These are phyloP conservation scores for Discostella stelligeroides DNA, from an alignment of 108 stramenopile genomes.

Conservation along the genomic window DNA sequence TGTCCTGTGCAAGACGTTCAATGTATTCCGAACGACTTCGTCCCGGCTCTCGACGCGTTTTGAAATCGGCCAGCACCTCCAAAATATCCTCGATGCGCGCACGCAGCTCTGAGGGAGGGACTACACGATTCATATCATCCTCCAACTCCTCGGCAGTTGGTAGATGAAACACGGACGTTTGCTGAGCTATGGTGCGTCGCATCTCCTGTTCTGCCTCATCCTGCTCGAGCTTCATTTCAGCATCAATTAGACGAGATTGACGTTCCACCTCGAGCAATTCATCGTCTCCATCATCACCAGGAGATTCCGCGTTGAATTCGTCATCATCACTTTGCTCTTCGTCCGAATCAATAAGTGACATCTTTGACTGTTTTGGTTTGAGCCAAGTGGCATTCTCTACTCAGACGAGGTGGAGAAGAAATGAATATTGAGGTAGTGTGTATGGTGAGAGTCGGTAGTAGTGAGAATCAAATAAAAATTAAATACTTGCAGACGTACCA, in stretches of 20 bases:
- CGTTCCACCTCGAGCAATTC: slow-evolving; percentile 81
- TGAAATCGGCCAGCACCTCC: slow-evolving; percentile 92
- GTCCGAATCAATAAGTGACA: slow-evolving; percentile 57
- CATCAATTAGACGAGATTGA: slow-evolving; percentile 71
- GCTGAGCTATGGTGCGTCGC: slow-evolving; percentile 74
- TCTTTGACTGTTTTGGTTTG: slow-evolving; percentile 65
- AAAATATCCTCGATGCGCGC: slow-evolving; percentile 91
- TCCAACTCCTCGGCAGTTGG: slow-evolving; percentile 85
- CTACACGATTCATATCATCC: slow-evolving; percentile 86
- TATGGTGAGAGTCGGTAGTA: no score
- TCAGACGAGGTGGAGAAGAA: background rate
- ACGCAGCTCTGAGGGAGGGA: slow-evolving; percentile 88
- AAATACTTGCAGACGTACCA: slow-evolving; percentile 16
- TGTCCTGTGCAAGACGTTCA: slow-evolving; percentile 84
- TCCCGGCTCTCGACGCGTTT: slow-evolving; percentile 80
- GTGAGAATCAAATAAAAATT: background rate
- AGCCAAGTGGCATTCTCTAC: slow-evolving; percentile 82
- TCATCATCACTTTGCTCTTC: slow-evolving; percentile 72
- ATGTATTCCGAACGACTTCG: slow-evolving; percentile 93
- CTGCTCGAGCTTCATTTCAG: slow-evolving; percentile 63
- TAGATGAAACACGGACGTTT: slow-evolving; percentile 81
- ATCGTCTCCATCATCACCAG: slow-evolving; percentile 69
- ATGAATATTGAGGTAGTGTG: no score
- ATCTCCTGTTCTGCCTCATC: slow-evolving; percentile 85
- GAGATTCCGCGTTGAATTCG: slow-evolving; percentile 37